Base-by-base conservation (phyloP, 192 early-diverging fungal genomes). In the Rhizophagus prolifer region DNA sequence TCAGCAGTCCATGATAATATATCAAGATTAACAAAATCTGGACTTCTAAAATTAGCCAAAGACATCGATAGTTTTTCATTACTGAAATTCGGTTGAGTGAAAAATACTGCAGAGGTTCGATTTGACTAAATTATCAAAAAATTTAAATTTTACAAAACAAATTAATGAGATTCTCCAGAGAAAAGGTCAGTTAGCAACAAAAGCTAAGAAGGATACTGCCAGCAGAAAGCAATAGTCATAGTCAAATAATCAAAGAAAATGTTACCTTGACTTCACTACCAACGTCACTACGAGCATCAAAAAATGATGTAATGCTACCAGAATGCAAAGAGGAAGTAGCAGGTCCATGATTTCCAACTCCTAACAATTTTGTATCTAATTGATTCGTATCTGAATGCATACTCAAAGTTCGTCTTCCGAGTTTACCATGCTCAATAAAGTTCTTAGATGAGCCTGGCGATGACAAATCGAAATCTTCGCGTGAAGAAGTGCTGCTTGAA, bases 21-120 rank as follows among this genome's bases (percentile, higher is more conserved):
- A 3, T 78, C 77, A 13, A 93, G 44, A 62, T 91, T 85, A 7
- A 82, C 47, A 78, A 94, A 94, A 23, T 93, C 91, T 16, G 82
- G 54, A 58, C 80, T 75, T n/a, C 80, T 80, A 74, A 88, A 89
- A 19, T 80, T 82, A 14, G 82, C 88, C 26, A 88, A 77, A 47
- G 79, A 71, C 2, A 72, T 68, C 4, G 88, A 84, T 19, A 87
- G 60, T 70, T 79, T 79, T 41, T 88, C 86, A 34, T 81, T 82
- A 23, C 85, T 86, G 30, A 79, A 79, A 64, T 81, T 79, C 9
- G 71, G 61, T 16, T 64, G 77, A 4, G 65, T 34, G 12, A 61
- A 75, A 46, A 72, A 77, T 2, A 76, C 69, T 0, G 79, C 30
- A 0, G 78, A 79, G 4, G 82, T 82, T 46, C 85, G 75, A 50